Evolutionary conservation across 2,329 filamentous ascomycete species (phyloP).

Genomic region (Microcera coccophila): DNA sequence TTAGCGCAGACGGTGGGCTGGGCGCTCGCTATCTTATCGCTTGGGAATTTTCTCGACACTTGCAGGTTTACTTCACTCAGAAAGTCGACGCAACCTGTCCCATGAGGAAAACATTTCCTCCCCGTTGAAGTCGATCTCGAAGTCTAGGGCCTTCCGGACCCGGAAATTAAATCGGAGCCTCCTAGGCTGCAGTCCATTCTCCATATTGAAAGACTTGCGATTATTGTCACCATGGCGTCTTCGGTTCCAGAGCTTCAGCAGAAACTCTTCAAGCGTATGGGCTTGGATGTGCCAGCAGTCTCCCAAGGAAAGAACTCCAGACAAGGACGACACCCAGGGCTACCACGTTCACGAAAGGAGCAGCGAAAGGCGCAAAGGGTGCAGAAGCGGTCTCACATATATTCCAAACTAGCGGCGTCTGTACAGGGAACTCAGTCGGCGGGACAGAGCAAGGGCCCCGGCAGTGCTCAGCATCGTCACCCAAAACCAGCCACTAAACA

Average conservation of each 20-base stretch:
- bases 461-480: neutral
- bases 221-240: constrained; percentile 4
- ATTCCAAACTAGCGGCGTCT: constrained; percentile 17
- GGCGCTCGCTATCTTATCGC: neutral
- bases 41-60: neutral
- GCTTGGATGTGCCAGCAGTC: constrained; percentile 28
- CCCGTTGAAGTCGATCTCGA: no score
- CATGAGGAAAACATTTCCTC: no score
- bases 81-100: no score
- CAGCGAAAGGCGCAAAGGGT: constrained; percentile 62
- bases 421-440: constrained; percentile 6
- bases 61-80: no score
- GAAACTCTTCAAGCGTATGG: constrained; percentile 37
- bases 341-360: constrained; percentile 52
- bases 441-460: neutral
- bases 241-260: constrained; percentile 34
- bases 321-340: constrained; percentile 15
- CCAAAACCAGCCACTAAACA: constrained; percentile 4
- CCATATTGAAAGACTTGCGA: neutral
- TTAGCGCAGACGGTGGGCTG: neutral
- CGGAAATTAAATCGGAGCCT: no score
- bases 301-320: constrained; percentile 12
- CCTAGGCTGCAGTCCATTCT: neutral
- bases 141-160: no score
- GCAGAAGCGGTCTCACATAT: constrained; percentile 52